These are phyloP conservation scores for Fusarium annulatum DNA, from an alignment of 2,329 filamentous ascomycete genomes.

Conservation along the genomic window DNA sequence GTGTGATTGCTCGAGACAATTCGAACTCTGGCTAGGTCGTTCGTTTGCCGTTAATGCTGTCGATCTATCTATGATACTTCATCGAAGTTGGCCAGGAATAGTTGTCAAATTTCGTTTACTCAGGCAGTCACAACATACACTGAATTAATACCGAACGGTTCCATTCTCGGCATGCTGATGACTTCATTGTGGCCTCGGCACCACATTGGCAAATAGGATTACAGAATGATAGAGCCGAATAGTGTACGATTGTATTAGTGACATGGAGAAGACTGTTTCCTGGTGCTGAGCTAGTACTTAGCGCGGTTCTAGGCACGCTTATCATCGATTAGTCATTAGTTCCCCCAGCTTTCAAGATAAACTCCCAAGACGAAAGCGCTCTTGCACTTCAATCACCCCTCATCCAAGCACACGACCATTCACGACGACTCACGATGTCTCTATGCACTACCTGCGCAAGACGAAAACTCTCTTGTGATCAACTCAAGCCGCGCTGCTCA, in stretches of 20 bases:
- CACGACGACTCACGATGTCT: neutral
- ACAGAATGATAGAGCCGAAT: neutral
- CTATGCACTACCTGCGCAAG: neutral
- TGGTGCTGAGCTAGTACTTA: neutral
- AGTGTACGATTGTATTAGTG: rapidly evolving
- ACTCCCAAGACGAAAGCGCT: rapidly evolving
- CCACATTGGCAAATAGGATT: rapidly evolving
- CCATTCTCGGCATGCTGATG: too few species aligned
- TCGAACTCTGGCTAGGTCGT: too few species aligned
- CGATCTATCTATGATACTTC: too few species aligned
- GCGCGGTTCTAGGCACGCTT: neutral
- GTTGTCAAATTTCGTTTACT: too few species aligned
- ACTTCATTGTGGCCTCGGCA: neutral
- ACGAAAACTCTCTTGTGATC: neutral
- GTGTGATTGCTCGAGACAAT: too few species aligned
- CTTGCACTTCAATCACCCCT: neutral
- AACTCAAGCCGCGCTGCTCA: neutral
- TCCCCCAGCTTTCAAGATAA: neutral
- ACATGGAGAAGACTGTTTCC: rapidly evolving
- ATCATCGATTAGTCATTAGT: neutral
- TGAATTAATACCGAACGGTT: too few species aligned
- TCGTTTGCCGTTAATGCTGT: too few species aligned
- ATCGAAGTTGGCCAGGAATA: too few species aligned
- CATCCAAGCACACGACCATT: neutral
- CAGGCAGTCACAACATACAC: too few species aligned